Base-by-base conservation (phyloP, 805 yeast genomes). In the Ogataea chonburiensis region DNA sequence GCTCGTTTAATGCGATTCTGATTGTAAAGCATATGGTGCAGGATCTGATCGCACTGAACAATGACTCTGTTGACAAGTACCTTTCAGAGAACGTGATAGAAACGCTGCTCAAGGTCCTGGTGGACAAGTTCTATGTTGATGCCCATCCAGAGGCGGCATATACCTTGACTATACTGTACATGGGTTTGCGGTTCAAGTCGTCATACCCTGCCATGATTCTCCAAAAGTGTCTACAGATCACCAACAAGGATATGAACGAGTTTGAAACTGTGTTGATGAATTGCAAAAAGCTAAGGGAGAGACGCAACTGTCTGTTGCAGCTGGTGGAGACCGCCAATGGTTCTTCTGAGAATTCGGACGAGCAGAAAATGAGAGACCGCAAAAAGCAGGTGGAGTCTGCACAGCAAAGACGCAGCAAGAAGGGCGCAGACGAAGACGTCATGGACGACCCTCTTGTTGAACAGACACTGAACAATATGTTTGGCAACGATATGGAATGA, bases 121-220 rank as follows among this genome's bases (percentile, higher is more conserved):
- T 74, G 31, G 93, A 86, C 51, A 81, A 78, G 38, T 80, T 85
- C 43, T 86, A 85, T 58, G 76, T 75, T 28, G 98, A 91, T 52
- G 84, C 93, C 0, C 95, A 89, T 47, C 75, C 81, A 12, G 98
- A 91, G 57, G 95, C 94, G 1, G 89, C 94, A n/a, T 81, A 85
- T 40, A 85, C 94, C 1, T 71, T 91, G 40, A 83, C 96, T 0
- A 77, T 83, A 3, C 64, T 91, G 30, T 89, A 87, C 57, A 74
- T 86, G 52, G 77, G 83, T 7, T 67, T 86, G 49, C 70, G 91
- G 35, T 68, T 79, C 24, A 80, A 81, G 55, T 78, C 82, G 42
- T 75, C 78, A 41, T 75, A 77, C 55, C 88, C 91, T 5, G 79
- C 83, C 5, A 67, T 79, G 37, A 66, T 77, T 11, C 63, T 84